These are phyloP conservation scores for Podaxis pistillaris DNA, from an alignment of 768 basidiomycete species.

Conservation along the genomic window DNA sequence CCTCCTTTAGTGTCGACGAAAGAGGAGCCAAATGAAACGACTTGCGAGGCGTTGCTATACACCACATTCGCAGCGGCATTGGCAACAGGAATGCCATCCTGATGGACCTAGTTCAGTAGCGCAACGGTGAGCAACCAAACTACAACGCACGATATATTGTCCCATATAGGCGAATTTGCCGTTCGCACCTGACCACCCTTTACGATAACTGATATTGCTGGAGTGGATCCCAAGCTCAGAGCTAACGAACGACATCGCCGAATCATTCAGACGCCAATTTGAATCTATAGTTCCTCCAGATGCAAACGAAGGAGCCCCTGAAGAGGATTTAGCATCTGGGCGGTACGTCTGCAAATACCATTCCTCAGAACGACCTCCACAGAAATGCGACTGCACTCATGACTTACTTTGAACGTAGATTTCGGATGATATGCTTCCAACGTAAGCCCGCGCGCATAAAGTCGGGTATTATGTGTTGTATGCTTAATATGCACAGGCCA, in stretches of 20 bases:
- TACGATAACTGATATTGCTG: not conserved
- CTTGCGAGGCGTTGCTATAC: constrained; percentile 23
- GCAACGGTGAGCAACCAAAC: not conserved
- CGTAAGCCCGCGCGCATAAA: constrained; percentile 15
- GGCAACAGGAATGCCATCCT: constrained; percentile 28
- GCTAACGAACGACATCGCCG: not conserved
- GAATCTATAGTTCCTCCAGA: not conserved
- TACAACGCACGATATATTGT: not conserved
- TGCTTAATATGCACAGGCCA: constrained; percentile 16
- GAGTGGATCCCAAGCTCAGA: not conserved
- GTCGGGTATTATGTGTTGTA: constrained; percentile 17
- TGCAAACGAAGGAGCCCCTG: not conserved
- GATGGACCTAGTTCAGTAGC: not conserved
- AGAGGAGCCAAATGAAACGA: constrained; percentile 31
- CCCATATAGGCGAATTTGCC: not conserved
- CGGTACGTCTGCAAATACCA: not conserved
- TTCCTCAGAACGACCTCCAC: not conserved
- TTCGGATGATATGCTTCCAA: constrained; percentile 21
- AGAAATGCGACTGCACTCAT: not conserved
- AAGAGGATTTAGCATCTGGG: not conserved
- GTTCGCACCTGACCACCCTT: not conserved
- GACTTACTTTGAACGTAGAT: constrained; percentile 20
- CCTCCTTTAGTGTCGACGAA: constrained; percentile 29
- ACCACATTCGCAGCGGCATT: constrained; percentile 37
- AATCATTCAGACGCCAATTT: not conserved